Evolutionary conservation across 495 filamentous ascomycete species (phyloP).

Genomic region (Penicillium crystallinum): DNA sequence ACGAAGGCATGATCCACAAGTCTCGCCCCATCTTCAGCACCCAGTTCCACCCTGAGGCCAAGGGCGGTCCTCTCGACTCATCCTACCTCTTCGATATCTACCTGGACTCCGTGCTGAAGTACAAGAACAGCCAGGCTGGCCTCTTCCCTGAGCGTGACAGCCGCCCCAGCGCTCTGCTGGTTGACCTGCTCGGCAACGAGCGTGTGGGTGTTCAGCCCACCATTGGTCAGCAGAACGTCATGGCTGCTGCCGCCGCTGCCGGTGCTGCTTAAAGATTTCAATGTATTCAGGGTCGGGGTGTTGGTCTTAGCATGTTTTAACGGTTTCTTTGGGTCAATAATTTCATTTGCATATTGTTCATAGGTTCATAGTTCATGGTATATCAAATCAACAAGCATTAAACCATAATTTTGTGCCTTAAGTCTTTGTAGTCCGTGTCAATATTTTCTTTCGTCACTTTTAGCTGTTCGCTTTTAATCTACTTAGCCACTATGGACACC

Average conservation of each 20-base stretch:
- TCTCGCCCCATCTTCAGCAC: slow-evolving; percentile 95
- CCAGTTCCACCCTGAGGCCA: slow-evolving; percentile 97
- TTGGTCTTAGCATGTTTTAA: slow-evolving; percentile 13
- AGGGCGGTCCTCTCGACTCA: slow-evolving; percentile 91
- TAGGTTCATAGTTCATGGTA: slow-evolving; percentile 12
- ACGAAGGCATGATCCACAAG: slow-evolving; percentile 95
- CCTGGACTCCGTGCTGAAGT: slow-evolving; percentile 78
- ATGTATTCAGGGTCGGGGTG: slow-evolving; percentile 8
- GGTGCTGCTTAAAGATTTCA: slow-evolving; percentile 25
- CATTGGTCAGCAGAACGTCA: slow-evolving; percentile 48
- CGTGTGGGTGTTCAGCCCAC: slow-evolving; percentile 82
- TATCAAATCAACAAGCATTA: slow-evolving; percentile 11
- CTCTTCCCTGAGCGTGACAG: slow-evolving; percentile 65
- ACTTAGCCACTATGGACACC: slow-evolving; percentile 75
- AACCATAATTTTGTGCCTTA: slow-evolving; percentile 1
- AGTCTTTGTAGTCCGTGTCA: slow-evolving; percentile 7
- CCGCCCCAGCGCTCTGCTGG: slow-evolving; percentile 76
- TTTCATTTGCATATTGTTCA: slow-evolving; percentile 12
- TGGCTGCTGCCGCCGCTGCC: slow-evolving; percentile 37
- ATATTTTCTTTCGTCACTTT: background rate
- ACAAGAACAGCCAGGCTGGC: slow-evolving; percentile 73
- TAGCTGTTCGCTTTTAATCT: slow-evolving; percentile 6
- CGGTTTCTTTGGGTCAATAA: slow-evolving; percentile 5
- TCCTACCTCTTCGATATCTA: slow-evolving; percentile 96
- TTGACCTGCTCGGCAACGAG: slow-evolving; percentile 89